Base-by-base conservation (phyloP, 306 rosid species). In the Luffa aegyptiaca region DNA sequence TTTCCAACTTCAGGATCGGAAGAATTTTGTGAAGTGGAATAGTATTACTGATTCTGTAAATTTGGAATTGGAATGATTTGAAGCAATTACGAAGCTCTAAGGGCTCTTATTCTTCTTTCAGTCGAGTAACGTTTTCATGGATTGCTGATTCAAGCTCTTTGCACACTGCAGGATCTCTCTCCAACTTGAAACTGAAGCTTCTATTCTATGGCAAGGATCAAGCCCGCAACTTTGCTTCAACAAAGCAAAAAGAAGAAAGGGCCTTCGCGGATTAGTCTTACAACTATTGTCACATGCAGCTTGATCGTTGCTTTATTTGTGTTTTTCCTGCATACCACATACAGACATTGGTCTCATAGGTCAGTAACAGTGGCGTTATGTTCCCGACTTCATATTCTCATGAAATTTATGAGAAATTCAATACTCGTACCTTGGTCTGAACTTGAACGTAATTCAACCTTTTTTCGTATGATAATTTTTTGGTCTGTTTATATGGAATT, bases 231-330 rank as follows among this genome's bases (percentile, higher is more conserved):
- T 80, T 83, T 88, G 82, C 84, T 90, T 57, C 94, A 88, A 78
- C 94, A 90, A 84, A 90, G 94, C 90, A 90, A 90, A 86, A 90
- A 88, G 85, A 90, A 90, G 83, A 90, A 90, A 82, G 94, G 91
- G 21, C 94, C 94, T 35, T 76, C 91, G 14, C 88, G 91, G 75
- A 82, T 86, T 41, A 84, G 88, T 58, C 79, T 62, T 62, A 45
- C 87, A 0, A 86, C 91, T 77, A 76, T 86, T 81, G 72, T 87
- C 59, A 76, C 87, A 65, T 87, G 87, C 69, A 20, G 77, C 46
- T 85, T 90, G 87, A 80, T 90, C 72, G 80, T 90, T 49, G 79
- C 81, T 77, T 71, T 88, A 84, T 14, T 90, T 73, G 81, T 56
- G 45, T 88, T 87, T 81, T 88, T 90, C 82, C 71, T 87, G 46